phyloP scores from a whole-genome alignment of 345 rosid genomes.

The Combretum micranthum region DNA sequence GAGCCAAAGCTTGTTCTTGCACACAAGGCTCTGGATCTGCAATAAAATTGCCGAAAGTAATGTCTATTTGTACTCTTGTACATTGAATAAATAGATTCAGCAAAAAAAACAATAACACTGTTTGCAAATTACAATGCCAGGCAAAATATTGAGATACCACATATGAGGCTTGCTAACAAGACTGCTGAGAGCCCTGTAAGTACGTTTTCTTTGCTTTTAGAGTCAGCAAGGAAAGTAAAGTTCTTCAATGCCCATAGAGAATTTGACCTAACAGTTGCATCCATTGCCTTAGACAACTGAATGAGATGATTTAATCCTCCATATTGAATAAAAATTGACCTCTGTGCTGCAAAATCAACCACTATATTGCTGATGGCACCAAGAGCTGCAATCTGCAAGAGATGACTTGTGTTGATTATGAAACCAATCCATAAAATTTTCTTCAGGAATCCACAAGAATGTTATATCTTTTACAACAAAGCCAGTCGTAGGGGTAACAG shows the following conservation, averaged over 20 bases:
- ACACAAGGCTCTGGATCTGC: slow-evolving; percentile 68
- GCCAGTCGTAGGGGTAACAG: too few relatives aligned
- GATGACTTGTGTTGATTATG: not conserved
- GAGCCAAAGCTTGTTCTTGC: slow-evolving; percentile 72
- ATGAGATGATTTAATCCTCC: slow-evolving; percentile 67
- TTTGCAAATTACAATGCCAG: too few relatives aligned
- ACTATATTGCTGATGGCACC: slow-evolving; percentile 63
- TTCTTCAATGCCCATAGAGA: slow-evolving; percentile 67
- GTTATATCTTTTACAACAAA: not conserved
- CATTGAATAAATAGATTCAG: slow-evolving; percentile 6
- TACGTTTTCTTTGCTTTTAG: slow-evolving; percentile 43
- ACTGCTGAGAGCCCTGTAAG: slow-evolving; percentile 49
- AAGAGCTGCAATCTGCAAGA: slow-evolving; percentile 63
- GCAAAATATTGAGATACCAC: slow-evolving; percentile 30
- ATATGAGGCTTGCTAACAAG: slow-evolving; percentile 49
- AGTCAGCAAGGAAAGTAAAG: slow-evolving; percentile 62
- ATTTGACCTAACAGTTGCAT: slow-evolving; percentile 42
- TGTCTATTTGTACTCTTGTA: slow-evolving; percentile 7
- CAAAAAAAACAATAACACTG: slow-evolving; percentile 3
- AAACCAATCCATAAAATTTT: not conserved
- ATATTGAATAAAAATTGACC: slow-evolving; percentile 44
- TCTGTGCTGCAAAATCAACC: slow-evolving; percentile 56
- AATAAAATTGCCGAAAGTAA: slow-evolving; percentile 8
- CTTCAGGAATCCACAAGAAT: not conserved
- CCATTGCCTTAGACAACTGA: slow-evolving; percentile 62